Conservation (phyloP, 495 filamentous ascomycete species). For the Parathielavia hyrcaniae region DNA sequence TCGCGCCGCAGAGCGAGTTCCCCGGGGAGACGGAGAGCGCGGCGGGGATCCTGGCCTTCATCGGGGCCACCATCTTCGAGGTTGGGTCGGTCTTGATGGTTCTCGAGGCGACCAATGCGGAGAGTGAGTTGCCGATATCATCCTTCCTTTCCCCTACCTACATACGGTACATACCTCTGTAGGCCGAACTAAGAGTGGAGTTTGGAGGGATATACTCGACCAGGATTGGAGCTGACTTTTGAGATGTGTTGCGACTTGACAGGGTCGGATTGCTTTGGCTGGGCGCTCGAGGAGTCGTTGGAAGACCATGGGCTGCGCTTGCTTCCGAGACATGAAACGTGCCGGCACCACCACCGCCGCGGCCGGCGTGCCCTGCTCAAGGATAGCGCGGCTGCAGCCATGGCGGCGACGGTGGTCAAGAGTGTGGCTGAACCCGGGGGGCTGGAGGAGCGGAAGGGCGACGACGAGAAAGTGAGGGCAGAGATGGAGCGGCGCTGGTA, state of each 20-base stretch:
- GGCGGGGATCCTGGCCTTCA: constrained; percentile 35
- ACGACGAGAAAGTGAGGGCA: not conserved
- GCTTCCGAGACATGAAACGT: constrained; percentile 32
- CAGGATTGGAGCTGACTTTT: not conserved
- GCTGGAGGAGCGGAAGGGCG: not conserved
- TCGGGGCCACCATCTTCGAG: constrained; percentile 62
- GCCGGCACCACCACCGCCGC: constrained; percentile 51
- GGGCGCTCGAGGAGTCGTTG: constrained; percentile 53
- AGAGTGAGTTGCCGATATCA: too few relatives aligned
- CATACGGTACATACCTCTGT: too few relatives aligned
- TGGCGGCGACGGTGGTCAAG: not conserved
- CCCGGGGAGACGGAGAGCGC: constrained; percentile 38
- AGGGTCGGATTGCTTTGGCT: constrained; percentile 60
- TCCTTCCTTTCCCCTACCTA: too few relatives aligned
- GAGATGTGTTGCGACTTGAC: not conserved
- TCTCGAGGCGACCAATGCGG: constrained; percentile 64
- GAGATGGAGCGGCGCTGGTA: constrained; percentile 1
- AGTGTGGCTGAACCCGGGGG: not conserved
- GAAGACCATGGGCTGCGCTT: constrained; percentile 31
- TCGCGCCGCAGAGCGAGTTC: constrained; percentile 51
- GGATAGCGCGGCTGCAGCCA: not conserved
- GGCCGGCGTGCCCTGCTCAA: constrained; percentile 7
- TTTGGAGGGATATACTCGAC: too few relatives aligned
- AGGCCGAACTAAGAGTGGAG: too few relatives aligned
- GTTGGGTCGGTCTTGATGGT: constrained; percentile 59